phyloP scores from a whole-genome alignment of 2,329 filamentous ascomycete genomes.

The Fusarium nurragi region DNA sequence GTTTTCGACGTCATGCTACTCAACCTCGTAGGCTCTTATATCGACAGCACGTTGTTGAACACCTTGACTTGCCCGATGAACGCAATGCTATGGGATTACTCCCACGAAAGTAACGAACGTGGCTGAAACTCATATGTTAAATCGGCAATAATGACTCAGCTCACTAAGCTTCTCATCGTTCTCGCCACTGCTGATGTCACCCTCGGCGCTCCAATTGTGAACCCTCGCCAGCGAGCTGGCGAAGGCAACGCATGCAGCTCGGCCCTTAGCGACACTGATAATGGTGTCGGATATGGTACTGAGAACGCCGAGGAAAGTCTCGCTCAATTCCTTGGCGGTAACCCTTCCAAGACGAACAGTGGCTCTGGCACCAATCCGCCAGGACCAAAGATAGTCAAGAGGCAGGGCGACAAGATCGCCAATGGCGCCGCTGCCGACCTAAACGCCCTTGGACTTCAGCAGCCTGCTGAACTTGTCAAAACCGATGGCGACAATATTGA shows the following conservation, averaged over 20 bases:
- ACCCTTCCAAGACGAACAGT: neutral
- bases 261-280: neutral
- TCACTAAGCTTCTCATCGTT: neutral
- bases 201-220: neutral
- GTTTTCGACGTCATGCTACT: too few species aligned
- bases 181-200: neutral
- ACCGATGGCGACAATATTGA: conserved; percentile 1
- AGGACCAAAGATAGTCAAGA: neutral
- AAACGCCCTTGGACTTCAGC: neutral
- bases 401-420: conserved; percentile 7
- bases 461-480: neutral
- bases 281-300: neutral
- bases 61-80: neutral
- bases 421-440: neutral
- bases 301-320: neutral
- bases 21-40: too few species aligned
- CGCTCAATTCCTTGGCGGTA: neutral
- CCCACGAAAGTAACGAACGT: neutral
- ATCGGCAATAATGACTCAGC: neutral
- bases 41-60: too few species aligned
- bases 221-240: neutral
- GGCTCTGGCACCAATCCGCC: neutral
- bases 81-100: too few species aligned
- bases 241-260: neutral
- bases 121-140: too few species aligned